These are phyloP conservation scores for Ophiocordyceps sinensis DNA, from an alignment of 2,329 filamentous ascomycete species.

Conservation along the genomic window DNA sequence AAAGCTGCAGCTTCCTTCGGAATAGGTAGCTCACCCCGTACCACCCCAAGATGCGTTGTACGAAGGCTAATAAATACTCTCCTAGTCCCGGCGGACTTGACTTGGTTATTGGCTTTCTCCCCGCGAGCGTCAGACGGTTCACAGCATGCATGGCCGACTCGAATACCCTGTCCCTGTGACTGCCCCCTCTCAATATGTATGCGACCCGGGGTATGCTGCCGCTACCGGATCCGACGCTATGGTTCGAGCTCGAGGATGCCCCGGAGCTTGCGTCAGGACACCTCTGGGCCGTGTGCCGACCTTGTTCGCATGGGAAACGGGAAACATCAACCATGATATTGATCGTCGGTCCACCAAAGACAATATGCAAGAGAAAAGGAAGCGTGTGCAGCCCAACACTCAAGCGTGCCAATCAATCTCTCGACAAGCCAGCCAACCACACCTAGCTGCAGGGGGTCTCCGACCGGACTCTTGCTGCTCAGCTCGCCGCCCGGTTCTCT, in stretches of 20 bases:
- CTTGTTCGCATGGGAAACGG: neutral
- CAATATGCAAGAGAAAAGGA: neutral
- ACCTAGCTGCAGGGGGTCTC: no score
- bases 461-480: no score
- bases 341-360: neutral
- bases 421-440: no score
- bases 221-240: slow-evolving; percentile 3
- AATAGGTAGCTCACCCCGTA: neutral
- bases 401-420: no score
- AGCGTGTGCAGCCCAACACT: no score
- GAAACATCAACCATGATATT: neutral
- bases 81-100: neutral
- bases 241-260: slow-evolving; percentile 1
- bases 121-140: slow-evolving; percentile 3
- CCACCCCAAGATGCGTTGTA: neutral
- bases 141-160: slow-evolving; percentile 5
- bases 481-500: no score
- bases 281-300: neutral
- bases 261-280: neutral
- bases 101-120: neutral
- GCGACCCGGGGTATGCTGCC: slow-evolving; percentile 1
- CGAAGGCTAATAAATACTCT: neutral
- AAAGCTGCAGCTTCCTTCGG: neutral
- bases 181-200: slow-evolving; percentile 1
- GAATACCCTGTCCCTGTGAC: slow-evolving; percentile 3